Base-by-base conservation (phyloP, 139 green algal genomes). In the Spirogloea muscicola region DNA sequence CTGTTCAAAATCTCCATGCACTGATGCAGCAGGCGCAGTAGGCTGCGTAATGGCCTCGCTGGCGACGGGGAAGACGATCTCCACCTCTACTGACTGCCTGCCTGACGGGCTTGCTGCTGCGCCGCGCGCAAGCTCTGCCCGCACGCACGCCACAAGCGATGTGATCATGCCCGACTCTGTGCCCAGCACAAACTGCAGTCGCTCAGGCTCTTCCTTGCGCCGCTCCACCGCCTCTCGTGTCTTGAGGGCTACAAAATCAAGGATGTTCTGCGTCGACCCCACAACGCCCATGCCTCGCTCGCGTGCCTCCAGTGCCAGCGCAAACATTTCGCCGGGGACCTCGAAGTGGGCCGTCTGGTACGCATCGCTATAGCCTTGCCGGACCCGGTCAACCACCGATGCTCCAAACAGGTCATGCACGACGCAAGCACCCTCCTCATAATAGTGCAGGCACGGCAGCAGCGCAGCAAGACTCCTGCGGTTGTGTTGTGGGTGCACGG, bases 121-220 rank as follows among this genome's bases (percentile, higher is more conserved):
- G n/a, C n/a, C n/a, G n/a, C n/a, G n/a, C n/a, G 29, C 63, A 33
- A 79, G 65, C 40, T 79, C 58, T 25, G 39, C 68, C 76, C 94
- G 88, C 72, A 93, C 91, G 76, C 86, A 88, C 49, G 88, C 80
- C 77, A 98, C 94, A 72, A 99, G 97, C 66, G 79, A 88, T 1
- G 94, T 99, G 60, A 98, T 87, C 94, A 99, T 99, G 60, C 94
- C 94, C 1, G 88, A 83, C 87, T 99, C 94, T 2, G 94, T 99
- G 51, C 94, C 94, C 74, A 99, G 87, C 60, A 99, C 91, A 80
- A 99, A 95, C 82, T 89, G 84, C 44, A 97, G 82, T 52, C 71
- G 70, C 39, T 60, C 25, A 7, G 31, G 27, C 51, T 95, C 87
- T 1, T 79, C 77, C 21, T 87, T 88, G 13, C 83, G 66, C 6